Percentiles rank a stretch among this genome's conserved stretches.
These are phyloP conservation scores for Calvatia gigantea DNA, from an alignment of 768 basidiomycete genomes.

Conservation along the genomic window DNA sequence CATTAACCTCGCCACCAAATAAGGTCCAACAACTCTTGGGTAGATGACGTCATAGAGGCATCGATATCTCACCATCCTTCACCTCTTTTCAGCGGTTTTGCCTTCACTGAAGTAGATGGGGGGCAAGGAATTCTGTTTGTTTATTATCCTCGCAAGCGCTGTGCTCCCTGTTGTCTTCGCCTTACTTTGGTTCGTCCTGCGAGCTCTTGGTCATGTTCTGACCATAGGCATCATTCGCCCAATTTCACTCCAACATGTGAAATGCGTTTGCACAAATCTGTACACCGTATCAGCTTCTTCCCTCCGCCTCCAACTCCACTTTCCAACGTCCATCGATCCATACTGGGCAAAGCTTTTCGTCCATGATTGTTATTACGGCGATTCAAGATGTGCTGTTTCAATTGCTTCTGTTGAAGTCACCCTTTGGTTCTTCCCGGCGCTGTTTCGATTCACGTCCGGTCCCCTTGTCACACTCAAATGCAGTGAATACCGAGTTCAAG, in stretches of 20 bases:
- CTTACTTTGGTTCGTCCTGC: not conserved
- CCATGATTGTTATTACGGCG: not conserved
- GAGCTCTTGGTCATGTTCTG: not conserved
- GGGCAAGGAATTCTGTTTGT: not conserved
- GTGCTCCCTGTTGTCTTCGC: not conserved
- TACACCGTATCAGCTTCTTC: not conserved
- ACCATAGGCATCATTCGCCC: not conserved
- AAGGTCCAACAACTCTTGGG: too few species aligned
- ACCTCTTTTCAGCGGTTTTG: not conserved
- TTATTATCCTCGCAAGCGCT: not conserved
- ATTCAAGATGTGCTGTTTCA: not conserved
- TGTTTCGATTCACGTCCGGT: constrained; percentile 2
- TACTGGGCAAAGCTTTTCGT: not conserved
- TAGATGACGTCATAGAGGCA: too few species aligned
- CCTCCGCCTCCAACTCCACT: not conserved
- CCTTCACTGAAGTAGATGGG: not conserved
- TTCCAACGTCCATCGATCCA: not conserved
- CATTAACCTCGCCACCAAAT: too few species aligned
- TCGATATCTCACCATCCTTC: not conserved
- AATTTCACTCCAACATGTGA: not conserved
- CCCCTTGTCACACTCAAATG: not conserved
- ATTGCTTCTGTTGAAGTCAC: not conserved
- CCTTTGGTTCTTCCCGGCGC: not conserved
- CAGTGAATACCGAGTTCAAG: not conserved
- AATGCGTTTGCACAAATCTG: not conserved